These are phyloP conservation scores for Colletotrichum echinochloae DNA, from an alignment of 2,329 filamentous ascomycete genomes.

Conservation along the genomic window DNA sequence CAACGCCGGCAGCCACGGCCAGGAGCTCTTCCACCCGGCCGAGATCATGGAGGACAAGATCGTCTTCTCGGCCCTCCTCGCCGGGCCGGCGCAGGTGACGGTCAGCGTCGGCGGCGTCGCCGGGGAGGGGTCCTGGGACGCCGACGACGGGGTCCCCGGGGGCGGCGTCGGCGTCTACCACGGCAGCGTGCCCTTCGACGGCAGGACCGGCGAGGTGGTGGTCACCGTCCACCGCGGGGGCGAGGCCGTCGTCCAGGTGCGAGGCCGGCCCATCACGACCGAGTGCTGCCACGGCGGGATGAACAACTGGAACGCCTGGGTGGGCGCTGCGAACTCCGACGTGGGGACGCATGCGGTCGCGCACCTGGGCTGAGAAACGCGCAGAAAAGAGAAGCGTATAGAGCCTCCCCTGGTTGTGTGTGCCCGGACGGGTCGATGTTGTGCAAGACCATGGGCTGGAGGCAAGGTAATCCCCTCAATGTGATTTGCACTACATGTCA, in stretches of 20 bases:
- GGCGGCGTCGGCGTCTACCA: constrained; percentile 49
- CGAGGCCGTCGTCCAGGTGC: constrained; percentile 26
- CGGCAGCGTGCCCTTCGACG: constrained; percentile 45
- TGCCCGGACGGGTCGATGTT: constrained; percentile 47
- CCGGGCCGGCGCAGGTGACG: constrained; percentile 42
- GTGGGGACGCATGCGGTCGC: constrained; percentile 27
- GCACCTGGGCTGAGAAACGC: not conserved
- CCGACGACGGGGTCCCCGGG: constrained; percentile 42
- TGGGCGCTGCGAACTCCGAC: constrained; percentile 14
- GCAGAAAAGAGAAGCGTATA: not conserved
- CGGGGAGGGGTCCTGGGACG: constrained; percentile 41
- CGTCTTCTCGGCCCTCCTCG: constrained; percentile 46
- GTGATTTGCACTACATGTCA: not conserved
- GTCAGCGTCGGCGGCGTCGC: constrained; percentile 47
- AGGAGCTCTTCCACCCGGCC: constrained; percentile 43
- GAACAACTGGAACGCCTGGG: constrained; percentile 42
- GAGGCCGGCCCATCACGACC: constrained; percentile 29
- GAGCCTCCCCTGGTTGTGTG: constrained; percentile 57
- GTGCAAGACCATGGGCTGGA: no score
- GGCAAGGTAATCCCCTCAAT: no score
- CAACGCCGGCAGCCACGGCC: constrained; percentile 46
- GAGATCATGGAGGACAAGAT: constrained; percentile 43
- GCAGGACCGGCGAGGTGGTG: constrained; percentile 44
- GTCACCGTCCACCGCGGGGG: constrained; percentile 39
- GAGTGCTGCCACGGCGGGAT: constrained; percentile 30